Evolutionary conservation across 2,329 filamentous ascomycete species (phyloP).

Genomic region (Paraphaeosphaeria minitans): DNA sequence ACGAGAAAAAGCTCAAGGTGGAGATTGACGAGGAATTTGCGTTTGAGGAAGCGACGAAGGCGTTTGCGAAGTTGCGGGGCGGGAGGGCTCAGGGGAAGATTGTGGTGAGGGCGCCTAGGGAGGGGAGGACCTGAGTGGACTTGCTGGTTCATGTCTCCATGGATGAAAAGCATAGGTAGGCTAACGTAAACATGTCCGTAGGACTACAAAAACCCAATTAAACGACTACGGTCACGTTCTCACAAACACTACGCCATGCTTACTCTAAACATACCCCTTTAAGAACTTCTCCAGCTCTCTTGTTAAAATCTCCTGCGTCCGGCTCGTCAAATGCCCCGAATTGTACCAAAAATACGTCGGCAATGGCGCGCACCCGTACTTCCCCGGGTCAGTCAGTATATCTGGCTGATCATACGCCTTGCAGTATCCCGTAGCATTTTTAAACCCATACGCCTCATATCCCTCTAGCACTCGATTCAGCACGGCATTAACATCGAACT

Average conservation of each 20-base stretch:
- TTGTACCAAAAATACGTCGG: conserved; percentile 57
- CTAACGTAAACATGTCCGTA: no score
- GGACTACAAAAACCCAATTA: no score
- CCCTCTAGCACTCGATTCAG: conserved; percentile 52
- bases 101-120: conserved; percentile 42
- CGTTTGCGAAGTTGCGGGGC: conserved; percentile 61
- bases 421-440: conserved; percentile 55
- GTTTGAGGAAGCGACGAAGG: conserved; percentile 60
- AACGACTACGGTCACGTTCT: no score
- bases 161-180: no score
- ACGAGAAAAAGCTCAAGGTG: conserved; percentile 60
- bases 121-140: not conserved
- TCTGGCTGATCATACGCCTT: conserved; percentile 53
- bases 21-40: conserved; percentile 60
- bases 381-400: conserved; percentile 49
- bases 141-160: no score
- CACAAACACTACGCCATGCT: no score
- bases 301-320: conserved; percentile 49
- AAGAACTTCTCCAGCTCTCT: conserved; percentile 27
- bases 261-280: not conserved
- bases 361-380: conserved; percentile 54
- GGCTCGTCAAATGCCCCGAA: conserved; percentile 53
- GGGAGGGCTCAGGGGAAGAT: conserved; percentile 63
- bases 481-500: conserved; percentile 53
- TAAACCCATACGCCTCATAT: conserved; percentile 50